Base-by-base conservation (phyloP, 2,329 filamentous ascomycete species). In the Claviceps pazoutovae region DNA sequence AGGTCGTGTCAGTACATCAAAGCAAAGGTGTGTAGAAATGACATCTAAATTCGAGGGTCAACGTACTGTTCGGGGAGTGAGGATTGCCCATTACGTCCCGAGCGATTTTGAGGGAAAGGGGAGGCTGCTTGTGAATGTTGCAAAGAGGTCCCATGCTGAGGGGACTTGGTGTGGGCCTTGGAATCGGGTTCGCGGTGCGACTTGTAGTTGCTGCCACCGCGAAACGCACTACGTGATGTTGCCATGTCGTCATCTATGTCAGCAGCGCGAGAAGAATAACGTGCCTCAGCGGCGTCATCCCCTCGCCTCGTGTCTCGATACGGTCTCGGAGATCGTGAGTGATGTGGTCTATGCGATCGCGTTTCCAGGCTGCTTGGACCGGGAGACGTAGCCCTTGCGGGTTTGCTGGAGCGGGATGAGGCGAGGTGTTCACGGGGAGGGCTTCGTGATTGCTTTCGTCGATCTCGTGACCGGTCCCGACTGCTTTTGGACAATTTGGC, bases 191-290 rank as follows among this genome's bases (percentile, higher is more conserved):
- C 62, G 46, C 69, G 67, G 37, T 66, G 68, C 7, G 65, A 59
- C 52, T 67, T 69, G 37, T 64, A 60, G 17, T 67, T 57, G 55
- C 71, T 71, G n/a, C 68, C 67, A 51, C 69, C 67, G 50, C 72
- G 70, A 51, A 68, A 69, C 41, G 66, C 64, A 34, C 69, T 68
- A 44, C 74, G 67, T 14, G 70, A 67, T 17, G 66, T 64, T 17
- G 66, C 64, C 70, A 76, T 73, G 36, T 73, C 74, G 53, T 75
- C 72, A 58, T 78, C 74, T 41, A 73, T 64, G 48, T 73, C 75
- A 13, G 75, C 73, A 11, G 75, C 73, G 11, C 72, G 68, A 17
- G 72, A 73, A 17, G 74, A 73, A 45, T 67, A 66, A 46, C 67
- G 59, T 39, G 57, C 59, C 39, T 61, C 65, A 5, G 57, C 48